Base-by-base conservation (phyloP, 257 asterid species). In the Craterostigma plantagineum region DNA sequence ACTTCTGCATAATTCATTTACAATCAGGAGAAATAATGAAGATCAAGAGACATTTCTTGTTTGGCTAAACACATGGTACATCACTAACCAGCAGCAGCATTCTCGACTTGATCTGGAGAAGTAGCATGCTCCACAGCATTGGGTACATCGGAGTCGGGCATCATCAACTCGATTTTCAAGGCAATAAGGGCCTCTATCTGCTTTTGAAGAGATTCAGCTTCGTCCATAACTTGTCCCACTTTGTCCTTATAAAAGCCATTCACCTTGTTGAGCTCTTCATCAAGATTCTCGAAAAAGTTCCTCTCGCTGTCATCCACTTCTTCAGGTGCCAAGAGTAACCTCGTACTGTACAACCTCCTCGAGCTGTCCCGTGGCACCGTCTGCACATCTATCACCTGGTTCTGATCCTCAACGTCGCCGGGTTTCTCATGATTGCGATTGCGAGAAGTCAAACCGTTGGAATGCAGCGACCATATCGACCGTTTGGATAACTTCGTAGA, bases 181-280 rank as follows among this genome's bases (percentile, higher is more conserved):
- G 86, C 93, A 43, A 68, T 35, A 54, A 83, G 56, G 11, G 78
- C 81, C 30, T 83, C 91, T 78, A 83, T 73, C 54, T 83, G 92
- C 48, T 62, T 71, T 48, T 67, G 62, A 14, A 79, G 71, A 48
- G 45, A 37, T 13, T 57, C 46, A 16, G 73, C 86, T 70, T 83
- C 92, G 12, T 33, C 37, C 39, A 57, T 65, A 48, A 67, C 74
- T 65, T 73, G 83, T 38, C 76, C 86, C 63, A 76, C 75, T 65
- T 71, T 71, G 51, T 71, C 79, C 71, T 61, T 79, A 34, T 62
- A 79, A 43, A 83, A 83, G 18, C 52, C 49, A 62, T 70, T 73
- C n/a, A 72, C 76, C 58, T 73, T 83, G 63, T 83, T 83, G 63
- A 83, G 82, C 70, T 83, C 93, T 37, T 64, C 66, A 53, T 76